Evolutionary conservation across 306 rosid genomes (phyloP).

Genomic region (Castanea sativa): DNA sequence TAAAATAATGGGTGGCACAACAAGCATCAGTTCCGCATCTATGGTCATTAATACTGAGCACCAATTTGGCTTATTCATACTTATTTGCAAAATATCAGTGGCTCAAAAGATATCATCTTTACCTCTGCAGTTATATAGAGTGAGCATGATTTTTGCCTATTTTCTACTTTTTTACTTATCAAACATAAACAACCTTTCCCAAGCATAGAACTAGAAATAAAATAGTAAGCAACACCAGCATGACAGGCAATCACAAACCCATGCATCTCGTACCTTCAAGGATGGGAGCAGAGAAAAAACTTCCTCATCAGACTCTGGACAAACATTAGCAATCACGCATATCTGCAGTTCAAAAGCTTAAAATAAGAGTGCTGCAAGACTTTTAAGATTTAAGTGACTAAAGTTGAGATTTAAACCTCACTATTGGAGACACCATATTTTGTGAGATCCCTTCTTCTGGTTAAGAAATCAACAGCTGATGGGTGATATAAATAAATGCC

Average conservation of each 20-base stretch:
- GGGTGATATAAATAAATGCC: not conserved
- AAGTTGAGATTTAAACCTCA: slow-evolving; percentile 58
- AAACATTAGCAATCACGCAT: slow-evolving; percentile 73
- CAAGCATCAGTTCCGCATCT: slow-evolving; percentile 5
- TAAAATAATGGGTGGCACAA: not conserved
- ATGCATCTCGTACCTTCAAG: slow-evolving; percentile 56
- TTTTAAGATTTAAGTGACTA: slow-evolving; percentile 15
- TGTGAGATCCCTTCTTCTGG: slow-evolving; percentile 61
- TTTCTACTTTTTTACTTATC: not conserved
- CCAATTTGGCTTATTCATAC: not conserved
- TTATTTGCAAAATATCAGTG: not conserved
- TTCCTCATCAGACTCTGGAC: slow-evolving; percentile 74
- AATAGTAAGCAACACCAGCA: slow-evolving; percentile 1
- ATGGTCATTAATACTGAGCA: not conserved
- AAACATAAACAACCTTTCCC: slow-evolving; percentile 1
- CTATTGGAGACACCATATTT: slow-evolving; percentile 51
- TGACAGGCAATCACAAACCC: not conserved
- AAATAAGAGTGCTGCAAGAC: slow-evolving; percentile 23
- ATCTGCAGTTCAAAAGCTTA: slow-evolving; percentile 50
- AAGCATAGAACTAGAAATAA: not conserved
- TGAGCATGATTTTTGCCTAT: not conserved
- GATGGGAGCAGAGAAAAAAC: slow-evolving; percentile 80
- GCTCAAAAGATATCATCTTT: not conserved
- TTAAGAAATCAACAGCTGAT: slow-evolving; percentile 48
- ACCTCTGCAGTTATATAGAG: not conserved